These are phyloP conservation scores for Dryadomyces quercus-mongolicae DNA, from an alignment of 2,329 filamentous ascomycete species.

Conservation along the genomic window DNA sequence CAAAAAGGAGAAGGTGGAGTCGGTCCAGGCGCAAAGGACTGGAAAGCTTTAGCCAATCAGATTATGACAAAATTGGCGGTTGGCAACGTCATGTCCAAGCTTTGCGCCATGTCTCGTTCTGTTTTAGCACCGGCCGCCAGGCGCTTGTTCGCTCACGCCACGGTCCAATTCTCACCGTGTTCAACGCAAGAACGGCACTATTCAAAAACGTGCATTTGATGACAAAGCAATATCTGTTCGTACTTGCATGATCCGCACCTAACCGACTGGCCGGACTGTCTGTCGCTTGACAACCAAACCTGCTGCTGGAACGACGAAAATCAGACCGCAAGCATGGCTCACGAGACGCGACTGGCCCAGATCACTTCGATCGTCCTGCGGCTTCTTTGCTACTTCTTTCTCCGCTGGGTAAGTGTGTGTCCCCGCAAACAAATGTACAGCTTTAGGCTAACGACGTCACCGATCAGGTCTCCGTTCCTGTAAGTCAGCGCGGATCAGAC, in stretches of 20 bases:
- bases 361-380: slow-evolving; percentile 39
- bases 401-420: slow-evolving; percentile 45
- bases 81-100: too few species aligned
- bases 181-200: not conserved
- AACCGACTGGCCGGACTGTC: not conserved
- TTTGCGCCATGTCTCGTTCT: not conserved
- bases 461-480: slow-evolving; percentile 22
- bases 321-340: slow-evolving; percentile 15
- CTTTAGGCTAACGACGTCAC: not conserved
- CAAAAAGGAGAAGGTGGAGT: slow-evolving; percentile 2
- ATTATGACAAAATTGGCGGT: not conserved
- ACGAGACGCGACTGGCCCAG: slow-evolving; percentile 20
- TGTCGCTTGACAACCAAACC: not conserved
- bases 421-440: too few species aligned
- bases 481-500: slow-evolving; percentile 13
- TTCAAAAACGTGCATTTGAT: not conserved
- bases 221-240: not conserved
- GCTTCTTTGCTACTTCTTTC: slow-evolving; percentile 40
- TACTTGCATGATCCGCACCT: not conserved
- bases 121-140: not conserved
- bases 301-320: not conserved
- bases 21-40: not conserved
- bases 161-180: not conserved
- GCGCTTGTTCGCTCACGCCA: not conserved
- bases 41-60: not conserved